Evolutionary conservation across 148 eudicot species (phyloP).

Genomic region (Linanthus parryae): DNA sequence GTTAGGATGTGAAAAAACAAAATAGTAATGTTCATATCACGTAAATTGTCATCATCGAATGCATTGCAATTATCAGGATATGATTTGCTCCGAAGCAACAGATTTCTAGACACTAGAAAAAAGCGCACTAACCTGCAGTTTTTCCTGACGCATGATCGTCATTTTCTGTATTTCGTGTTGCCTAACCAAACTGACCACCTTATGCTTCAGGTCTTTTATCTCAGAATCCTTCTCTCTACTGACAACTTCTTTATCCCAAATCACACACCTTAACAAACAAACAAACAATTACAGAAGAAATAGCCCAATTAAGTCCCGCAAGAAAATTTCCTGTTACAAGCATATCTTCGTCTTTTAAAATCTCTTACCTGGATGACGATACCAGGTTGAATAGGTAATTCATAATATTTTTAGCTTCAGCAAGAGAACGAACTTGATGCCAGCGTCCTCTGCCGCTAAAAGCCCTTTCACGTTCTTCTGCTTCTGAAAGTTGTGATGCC

Average conservation of each 20-base stretch:
- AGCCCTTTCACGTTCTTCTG: constrained; percentile 88
- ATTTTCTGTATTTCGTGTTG: constrained; percentile 72
- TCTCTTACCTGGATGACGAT: constrained; percentile 68
- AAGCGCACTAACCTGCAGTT: constrained; percentile 39
- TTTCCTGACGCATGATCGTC: constrained; percentile 54
- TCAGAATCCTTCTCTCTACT: constrained; percentile 82
- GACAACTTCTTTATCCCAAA: constrained; percentile 68
- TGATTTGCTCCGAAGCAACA: no score
- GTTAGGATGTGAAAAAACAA: no score
- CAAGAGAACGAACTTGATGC: constrained; percentile 87
- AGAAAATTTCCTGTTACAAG: not conserved
- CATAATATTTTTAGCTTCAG: constrained; percentile 86
- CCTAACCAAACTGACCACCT: constrained; percentile 55
- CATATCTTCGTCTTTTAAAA: not conserved
- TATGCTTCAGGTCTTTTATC: constrained; percentile 79
- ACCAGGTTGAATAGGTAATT: constrained; percentile 79
- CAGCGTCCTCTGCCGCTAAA: constrained; percentile 94
- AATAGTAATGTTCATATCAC: no score
- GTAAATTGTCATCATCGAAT: no score
- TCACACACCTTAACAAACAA: constrained; percentile 49
- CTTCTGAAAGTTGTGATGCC: constrained; percentile 97
- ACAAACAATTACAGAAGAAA: not conserved
- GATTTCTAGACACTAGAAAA: no score
- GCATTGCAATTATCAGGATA: no score
- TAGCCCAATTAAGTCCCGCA: no score